A percentile compares a stretch with the other conserved stretches of the same genome.
Conservation (phyloP, 305 asterid species). For the Vinca major region DNA sequence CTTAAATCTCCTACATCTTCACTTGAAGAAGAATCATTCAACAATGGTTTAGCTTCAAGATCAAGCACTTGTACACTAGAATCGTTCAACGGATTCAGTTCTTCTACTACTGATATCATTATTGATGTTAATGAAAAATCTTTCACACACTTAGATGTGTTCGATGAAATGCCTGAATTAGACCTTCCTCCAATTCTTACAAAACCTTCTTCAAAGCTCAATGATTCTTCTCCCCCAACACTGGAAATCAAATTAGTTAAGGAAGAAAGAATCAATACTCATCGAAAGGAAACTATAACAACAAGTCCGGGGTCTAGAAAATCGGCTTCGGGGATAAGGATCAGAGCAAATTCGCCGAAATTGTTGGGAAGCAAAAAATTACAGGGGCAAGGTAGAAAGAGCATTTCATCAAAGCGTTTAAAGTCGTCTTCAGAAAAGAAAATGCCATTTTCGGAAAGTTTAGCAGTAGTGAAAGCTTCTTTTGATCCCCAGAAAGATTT, state of each 20-base stretch:
- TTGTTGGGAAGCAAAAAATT: constrained; percentile 23
- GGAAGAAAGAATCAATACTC: background rate
- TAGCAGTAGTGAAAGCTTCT: constrained; percentile 77
- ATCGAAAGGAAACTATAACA: background rate
- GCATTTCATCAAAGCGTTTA: constrained; percentile 13
- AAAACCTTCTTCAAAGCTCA: constrained; percentile 21
- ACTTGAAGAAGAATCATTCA: constrained; percentile 7
- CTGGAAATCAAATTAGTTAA: constrained; percentile 7
- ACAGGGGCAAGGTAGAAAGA: constrained; percentile 22
- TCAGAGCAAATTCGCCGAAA: constrained; percentile 35
- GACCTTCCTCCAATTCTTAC: constrained; percentile 59
- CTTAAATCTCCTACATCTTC: constrained; percentile 30
- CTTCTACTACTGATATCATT: constrained; percentile 50
- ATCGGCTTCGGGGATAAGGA: constrained; percentile 49
- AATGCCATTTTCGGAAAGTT: constrained; percentile 33
- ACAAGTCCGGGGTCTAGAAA: constrained; percentile 19
- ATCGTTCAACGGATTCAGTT: constrained; percentile 23
- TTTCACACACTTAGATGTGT: constrained; percentile 17
- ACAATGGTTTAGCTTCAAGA: constrained; percentile 17
- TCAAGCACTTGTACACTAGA: constrained; percentile 26
- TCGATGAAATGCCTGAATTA: constrained; percentile 28
- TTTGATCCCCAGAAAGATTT: constrained; percentile 76
- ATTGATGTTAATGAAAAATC: constrained; percentile 34
- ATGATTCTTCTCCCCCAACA: background rate
- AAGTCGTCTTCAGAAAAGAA: constrained; percentile 17